Conservation (phyloP, 352 stramenopile genomes). For the Pythium dissimile region DNA sequence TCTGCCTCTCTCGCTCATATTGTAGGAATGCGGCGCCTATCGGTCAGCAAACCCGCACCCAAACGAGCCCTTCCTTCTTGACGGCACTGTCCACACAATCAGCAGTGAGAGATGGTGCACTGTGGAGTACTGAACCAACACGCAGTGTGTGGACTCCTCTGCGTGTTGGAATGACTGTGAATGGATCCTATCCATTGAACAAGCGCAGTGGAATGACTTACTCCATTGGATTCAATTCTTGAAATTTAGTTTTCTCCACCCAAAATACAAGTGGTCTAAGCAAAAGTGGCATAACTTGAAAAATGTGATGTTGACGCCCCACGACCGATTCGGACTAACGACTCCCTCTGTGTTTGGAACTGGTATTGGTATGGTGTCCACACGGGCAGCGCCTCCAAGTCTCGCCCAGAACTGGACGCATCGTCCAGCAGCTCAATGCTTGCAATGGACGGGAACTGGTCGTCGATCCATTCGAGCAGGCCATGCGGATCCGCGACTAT, state of each 20-base stretch:
- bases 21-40: background rate
- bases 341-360: too few species aligned
- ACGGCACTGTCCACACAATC: background rate
- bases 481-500: conserved; percentile 4
- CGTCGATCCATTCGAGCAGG: conserved; percentile 18
- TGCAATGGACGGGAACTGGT: conserved; percentile 13
- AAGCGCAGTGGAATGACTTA: too few species aligned
- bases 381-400: background rate
- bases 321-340: too few species aligned
- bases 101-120: background rate
- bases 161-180: too few species aligned
- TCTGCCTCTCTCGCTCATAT: background rate
- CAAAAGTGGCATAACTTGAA: background rate
- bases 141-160: too few species aligned
- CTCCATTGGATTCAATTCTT: too few species aligned
- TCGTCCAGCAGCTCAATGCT: conserved; percentile 13
- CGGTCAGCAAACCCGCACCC: background rate
- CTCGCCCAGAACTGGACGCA: too few species aligned
- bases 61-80: too few species aligned
- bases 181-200: too few species aligned
- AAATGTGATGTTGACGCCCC: background rate
- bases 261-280: too few species aligned
- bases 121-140: too few species aligned
- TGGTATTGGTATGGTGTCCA: background rate
- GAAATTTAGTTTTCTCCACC: too few species aligned